Conservation (phyloP, 345 rosid genomes). For the Tarenaya hassleriana region DNA sequence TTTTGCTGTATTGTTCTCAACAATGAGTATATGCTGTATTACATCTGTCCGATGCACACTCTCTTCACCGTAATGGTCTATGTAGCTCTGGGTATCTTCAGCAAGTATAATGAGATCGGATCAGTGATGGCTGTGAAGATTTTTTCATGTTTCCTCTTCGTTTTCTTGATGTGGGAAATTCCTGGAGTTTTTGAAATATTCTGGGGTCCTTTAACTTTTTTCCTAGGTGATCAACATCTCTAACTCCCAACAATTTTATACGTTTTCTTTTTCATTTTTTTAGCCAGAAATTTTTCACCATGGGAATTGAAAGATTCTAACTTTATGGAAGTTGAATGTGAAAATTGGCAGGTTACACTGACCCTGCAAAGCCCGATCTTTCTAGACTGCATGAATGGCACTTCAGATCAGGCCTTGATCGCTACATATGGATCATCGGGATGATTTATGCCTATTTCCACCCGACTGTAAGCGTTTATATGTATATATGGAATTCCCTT, state of each 20-base stretch:
- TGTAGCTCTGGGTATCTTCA: constrained; percentile 83
- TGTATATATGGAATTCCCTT: background rate
- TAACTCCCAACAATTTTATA: no score
- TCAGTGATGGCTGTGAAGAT: constrained; percentile 87
- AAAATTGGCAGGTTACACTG: constrained; percentile 59
- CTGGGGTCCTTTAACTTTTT: constrained; percentile 72
- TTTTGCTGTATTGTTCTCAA: constrained; percentile 84
- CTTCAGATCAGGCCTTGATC: constrained; percentile 97
- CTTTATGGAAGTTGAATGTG: constrained; percentile 14
- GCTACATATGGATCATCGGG: constrained; percentile 93
- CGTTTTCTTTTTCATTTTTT: no score
- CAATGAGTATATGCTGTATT: constrained; percentile 93
- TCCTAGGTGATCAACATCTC: constrained; percentile 49
- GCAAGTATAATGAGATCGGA: constrained; percentile 77
- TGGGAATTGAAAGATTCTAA: background rate
- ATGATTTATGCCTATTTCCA: constrained; percentile 95
- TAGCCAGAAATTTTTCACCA: background rate
- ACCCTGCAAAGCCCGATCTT: constrained; percentile 90
- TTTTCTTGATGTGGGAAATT: constrained; percentile 86
- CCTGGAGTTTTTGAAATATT: constrained; percentile 77
- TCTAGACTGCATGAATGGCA: constrained; percentile 86
- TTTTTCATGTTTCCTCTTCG: constrained; percentile 72
- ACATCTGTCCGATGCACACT: constrained; percentile 98
- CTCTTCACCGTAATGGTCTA: constrained; percentile 93
- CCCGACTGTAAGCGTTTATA: constrained; percentile 58